These are phyloP conservation scores for Ustilago esculenta DNA, from an alignment of 1,284 basidiomycete genomes.

Conservation along the genomic window DNA sequence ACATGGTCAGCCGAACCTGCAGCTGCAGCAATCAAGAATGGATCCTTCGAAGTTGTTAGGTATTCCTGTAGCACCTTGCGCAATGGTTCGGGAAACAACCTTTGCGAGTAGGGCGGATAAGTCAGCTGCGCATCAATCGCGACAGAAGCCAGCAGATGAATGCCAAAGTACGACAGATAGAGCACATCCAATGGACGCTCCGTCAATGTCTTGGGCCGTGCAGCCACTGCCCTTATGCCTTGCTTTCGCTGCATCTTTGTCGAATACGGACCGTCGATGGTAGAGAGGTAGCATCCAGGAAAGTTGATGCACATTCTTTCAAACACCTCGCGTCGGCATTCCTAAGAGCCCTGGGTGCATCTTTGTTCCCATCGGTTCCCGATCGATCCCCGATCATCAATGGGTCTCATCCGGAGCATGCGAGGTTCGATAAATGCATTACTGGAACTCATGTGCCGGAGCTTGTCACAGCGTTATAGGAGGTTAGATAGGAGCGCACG, in stretches of 20 bases:
- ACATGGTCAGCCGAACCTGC: constrained; percentile 20
- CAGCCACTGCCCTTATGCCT: not conserved
- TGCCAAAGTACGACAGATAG: constrained; percentile 48
- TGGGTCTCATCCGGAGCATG: too few species aligned
- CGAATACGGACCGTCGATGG: too few species aligned
- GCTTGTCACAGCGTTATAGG: too few species aligned
- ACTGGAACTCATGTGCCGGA: too few species aligned
- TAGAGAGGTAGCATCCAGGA: too few species aligned
- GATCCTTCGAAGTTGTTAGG: constrained; percentile 38
- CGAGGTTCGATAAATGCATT: too few species aligned
- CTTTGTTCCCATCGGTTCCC: too few species aligned
- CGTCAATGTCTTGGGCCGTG: constrained; percentile 1
- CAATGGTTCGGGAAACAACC: constrained; percentile 36
- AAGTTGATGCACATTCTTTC: too few species aligned
- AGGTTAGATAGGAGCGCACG: too few species aligned
- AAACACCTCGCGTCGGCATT: too few species aligned
- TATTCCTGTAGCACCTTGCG: constrained; percentile 40
- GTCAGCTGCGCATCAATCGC: constrained; percentile 50
- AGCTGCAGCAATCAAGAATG: constrained; percentile 34
- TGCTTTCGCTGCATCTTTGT: not conserved
- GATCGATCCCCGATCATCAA: too few species aligned
- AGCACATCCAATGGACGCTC: constrained; percentile 37
- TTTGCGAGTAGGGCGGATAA: constrained; percentile 40
- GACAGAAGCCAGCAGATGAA: constrained; percentile 47
- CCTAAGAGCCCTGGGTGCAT: too few species aligned